These are phyloP conservation scores for Planoprotostelium fungivorum DNA, from an alignment of 78 protist genomes.

Conservation along the genomic window DNA sequence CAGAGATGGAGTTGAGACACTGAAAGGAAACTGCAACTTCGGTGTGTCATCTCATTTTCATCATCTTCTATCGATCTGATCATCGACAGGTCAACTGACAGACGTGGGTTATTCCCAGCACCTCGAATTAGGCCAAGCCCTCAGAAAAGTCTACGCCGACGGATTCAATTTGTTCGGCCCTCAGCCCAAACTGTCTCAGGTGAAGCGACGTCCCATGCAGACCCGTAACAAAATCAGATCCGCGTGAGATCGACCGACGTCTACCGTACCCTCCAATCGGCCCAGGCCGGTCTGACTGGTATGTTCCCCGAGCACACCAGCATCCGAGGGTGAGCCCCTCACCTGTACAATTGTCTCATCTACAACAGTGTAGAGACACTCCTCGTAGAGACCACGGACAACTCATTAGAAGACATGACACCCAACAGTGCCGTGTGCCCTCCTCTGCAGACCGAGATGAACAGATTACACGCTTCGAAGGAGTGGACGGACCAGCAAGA, in stretches of 20 bases:
- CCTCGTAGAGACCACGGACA: neutral
- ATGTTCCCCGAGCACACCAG: constrained; percentile 16
- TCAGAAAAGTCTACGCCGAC: constrained; percentile 34
- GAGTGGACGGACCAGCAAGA: neutral
- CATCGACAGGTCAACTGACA: constrained; percentile 41
- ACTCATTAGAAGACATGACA: neutral
- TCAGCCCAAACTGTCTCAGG: neutral
- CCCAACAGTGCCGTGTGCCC: neutral
- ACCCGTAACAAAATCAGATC: constrained; percentile 1
- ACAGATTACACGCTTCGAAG: neutral
- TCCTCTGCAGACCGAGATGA: neutral
- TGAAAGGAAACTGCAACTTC: constrained; percentile 40
- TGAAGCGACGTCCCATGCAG: neutral
- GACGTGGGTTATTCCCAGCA: constrained; percentile 32
- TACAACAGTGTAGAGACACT: neutral
- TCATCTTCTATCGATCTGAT: neutral
- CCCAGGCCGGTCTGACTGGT: constrained; percentile 25
- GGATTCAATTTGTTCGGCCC: constrained; percentile 8
- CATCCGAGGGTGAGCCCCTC: too few species aligned
- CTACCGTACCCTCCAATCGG: constrained; percentile 47
- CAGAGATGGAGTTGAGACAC: constrained; percentile 20
- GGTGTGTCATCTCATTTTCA: neutral
- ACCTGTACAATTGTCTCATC: too few species aligned
- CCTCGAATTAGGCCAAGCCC: constrained; percentile 4
- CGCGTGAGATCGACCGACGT: constrained; percentile 52